Base-by-base conservation (phyloP, 1,284 basidiomycete species). In the Trichosporon sp. region DNA sequence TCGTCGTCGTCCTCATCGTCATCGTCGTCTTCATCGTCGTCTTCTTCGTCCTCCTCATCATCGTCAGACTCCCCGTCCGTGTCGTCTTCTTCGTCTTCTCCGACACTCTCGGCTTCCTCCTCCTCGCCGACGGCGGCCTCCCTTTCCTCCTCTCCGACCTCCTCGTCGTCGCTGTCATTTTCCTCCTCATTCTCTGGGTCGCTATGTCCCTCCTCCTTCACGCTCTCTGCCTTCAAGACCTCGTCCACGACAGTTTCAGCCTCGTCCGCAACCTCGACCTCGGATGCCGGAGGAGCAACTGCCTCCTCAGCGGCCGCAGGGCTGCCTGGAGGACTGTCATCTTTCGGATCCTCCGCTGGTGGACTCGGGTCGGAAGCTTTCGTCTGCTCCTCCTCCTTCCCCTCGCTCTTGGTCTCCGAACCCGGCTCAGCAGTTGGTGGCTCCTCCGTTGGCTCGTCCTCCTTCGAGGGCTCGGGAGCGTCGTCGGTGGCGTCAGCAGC, bases 11-110 rank as follows among this genome's bases (percentile, higher is more conserved):
- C 80, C 0, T 80, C 80, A 0, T 78, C 77, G 0, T 77, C 77
- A 1, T 79, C 78, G 11, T 65, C 70, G 12, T 72, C 73, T 18
- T 69, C 66, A 0, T 69, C 68, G 2, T 51, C 58, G 11, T 71
- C 65, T 0, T 38, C 64, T 3, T 66, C 21, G 35, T 29, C 70
- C 15, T 65, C 72, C 2, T 91, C 88, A 0, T 88, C 88, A 0
- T 88, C 88, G 0, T 87, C 87, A 0, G 88, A 87, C 0, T 87
- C 87, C 0, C 86, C 64, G 15, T 63, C 65, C 0, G 25, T 66
- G 13, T 63, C 35, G 11, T 63, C 66, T 12, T 56, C 44, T 25
- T 56, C 69, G 13, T 65, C 63, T 13, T 62, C 63, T 0, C 47
- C 47, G 21, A 51, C 64, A 4, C 62, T 53, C 34, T 31, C 53